Conservation (phyloP, 2,329 filamentous ascomycete genomes). For the Fusarium sambucinum region DNA sequence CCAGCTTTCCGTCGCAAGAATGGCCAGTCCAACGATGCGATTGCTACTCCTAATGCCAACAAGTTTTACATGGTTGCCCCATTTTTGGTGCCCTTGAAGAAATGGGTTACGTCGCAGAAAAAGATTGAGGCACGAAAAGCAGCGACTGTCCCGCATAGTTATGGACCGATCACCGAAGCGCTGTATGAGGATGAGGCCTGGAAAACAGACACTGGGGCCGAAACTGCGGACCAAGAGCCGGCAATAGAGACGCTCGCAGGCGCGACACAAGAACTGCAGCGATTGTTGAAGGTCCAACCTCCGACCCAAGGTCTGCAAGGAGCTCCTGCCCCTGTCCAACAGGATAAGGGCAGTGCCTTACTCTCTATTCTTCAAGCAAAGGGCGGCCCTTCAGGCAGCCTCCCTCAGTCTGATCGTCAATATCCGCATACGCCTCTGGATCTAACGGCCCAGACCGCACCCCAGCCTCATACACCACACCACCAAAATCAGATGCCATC, state of each 20-base stretch:
- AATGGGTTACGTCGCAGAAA: constrained; percentile 89
- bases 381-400: constrained; percentile 34
- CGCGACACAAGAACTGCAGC: constrained; percentile 65
- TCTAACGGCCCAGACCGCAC: constrained; percentile 61
- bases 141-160: constrained; percentile 56
- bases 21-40: constrained; percentile 66
- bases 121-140: constrained; percentile 72
- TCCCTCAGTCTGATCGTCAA: constrained; percentile 40
- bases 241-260: constrained; percentile 62
- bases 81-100: constrained; percentile 86
- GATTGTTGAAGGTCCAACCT: constrained; percentile 67
- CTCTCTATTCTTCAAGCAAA: constrained; percentile 65
- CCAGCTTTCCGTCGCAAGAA: constrained; percentile 82
- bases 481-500: constrained; percentile 59
- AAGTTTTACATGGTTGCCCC: constrained; percentile 99
- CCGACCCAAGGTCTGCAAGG: constrained; percentile 63
- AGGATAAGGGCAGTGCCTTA: constrained; percentile 64
- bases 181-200: constrained; percentile 73
- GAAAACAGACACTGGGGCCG: constrained; percentile 52
- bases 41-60: constrained; percentile 72
- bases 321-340: constrained; percentile 40
- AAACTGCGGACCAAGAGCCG: constrained; percentile 51
- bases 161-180: constrained; percentile 64
- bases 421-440: constrained; percentile 67
- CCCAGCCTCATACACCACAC: constrained; percentile 69